Conservation (phyloP, 78 protist genomes). For the Dictyostelium purpureum region DNA sequence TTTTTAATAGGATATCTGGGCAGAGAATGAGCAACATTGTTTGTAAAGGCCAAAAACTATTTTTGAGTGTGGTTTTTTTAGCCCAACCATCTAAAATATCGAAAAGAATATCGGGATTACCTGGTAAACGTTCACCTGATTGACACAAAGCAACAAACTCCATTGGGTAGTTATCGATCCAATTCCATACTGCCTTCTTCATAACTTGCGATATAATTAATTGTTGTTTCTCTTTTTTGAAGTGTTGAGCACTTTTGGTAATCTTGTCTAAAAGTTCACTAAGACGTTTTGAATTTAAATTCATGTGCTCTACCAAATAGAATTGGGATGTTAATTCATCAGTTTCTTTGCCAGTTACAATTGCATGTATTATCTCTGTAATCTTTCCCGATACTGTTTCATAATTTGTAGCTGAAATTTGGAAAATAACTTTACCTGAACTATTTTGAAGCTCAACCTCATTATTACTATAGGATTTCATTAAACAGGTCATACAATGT, state of each 20-base stretch:
- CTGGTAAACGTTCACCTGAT: constrained; percentile 56
- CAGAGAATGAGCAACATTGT: constrained; percentile 80
- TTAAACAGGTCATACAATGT: constrained; percentile 47
- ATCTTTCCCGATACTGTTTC: constrained; percentile 62
- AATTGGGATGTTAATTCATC: constrained; percentile 40
- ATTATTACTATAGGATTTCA: neutral
- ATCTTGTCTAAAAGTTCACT: constrained; percentile 57
- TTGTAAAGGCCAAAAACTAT: constrained; percentile 79
- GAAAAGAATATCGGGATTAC: constrained; percentile 63
- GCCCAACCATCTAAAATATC: constrained; percentile 66
- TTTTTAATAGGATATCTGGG: constrained; percentile 69
- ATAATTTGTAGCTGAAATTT: constrained; percentile 74
- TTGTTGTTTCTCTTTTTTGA: constrained; percentile 65
- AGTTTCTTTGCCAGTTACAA: constrained; percentile 19
- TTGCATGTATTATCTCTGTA: constrained; percentile 18
- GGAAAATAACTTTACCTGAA: constrained; percentile 69
- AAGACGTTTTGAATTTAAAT: constrained; percentile 50
- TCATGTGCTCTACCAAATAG: constrained; percentile 57
- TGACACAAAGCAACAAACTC: constrained; percentile 76
- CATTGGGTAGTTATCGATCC: constrained; percentile 79
- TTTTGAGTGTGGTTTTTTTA: constrained; percentile 60
- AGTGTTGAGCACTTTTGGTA: constrained; percentile 3
- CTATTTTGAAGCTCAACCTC: constrained; percentile 16
- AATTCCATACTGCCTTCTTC: constrained; percentile 76
- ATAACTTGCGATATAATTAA: constrained; percentile 42